Evolutionary conservation across 2,329 filamentous ascomycete genomes (phyloP).

Genomic region (Mycogone perniciosa): DNA sequence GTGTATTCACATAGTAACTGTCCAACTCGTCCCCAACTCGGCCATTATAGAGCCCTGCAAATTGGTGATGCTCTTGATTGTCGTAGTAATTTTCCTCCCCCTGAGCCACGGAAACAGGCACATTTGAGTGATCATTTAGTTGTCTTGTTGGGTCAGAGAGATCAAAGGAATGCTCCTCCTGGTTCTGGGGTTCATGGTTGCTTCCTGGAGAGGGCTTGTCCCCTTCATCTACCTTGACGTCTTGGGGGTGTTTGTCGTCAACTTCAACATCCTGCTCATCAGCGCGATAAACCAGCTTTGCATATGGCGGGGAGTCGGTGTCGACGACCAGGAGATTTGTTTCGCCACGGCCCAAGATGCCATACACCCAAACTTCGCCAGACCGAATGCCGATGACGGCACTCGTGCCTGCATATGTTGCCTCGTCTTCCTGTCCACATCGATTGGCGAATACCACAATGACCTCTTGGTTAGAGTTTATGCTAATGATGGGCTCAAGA

Average conservation of each 20-base stretch:
- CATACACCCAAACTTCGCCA: constrained; percentile 63
- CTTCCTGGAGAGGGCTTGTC: not conserved
- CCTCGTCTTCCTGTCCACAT: constrained; percentile 58
- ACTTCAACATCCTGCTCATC: not conserved
- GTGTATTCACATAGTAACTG: not conserved
- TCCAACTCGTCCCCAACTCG: not conserved
- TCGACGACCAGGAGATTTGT: constrained; percentile 64
- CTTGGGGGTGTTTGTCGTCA: not conserved
- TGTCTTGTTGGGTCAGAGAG: not conserved
- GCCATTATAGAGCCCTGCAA: not conserved
- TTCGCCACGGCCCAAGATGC: constrained; percentile 63
- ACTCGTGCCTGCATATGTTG: constrained; percentile 67
- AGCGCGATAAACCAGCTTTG: constrained; percentile 34
- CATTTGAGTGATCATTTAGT: not conserved
- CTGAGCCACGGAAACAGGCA: not conserved
- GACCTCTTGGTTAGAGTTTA: constrained; percentile 49
- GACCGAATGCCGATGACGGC: constrained; percentile 59
- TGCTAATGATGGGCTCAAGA: constrained; percentile 57
- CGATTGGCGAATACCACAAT: constrained; percentile 68
- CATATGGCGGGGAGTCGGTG: constrained; percentile 40
- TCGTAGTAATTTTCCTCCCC: too few relatives aligned
- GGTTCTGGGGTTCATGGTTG: not conserved
- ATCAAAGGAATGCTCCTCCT: not conserved
- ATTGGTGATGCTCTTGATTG: not conserved
- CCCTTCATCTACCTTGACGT: not conserved